These are phyloP conservation scores for Cutaneotrichosporon mucoides DNA, from an alignment of 1,284 basidiomycete species.

Conservation along the genomic window DNA sequence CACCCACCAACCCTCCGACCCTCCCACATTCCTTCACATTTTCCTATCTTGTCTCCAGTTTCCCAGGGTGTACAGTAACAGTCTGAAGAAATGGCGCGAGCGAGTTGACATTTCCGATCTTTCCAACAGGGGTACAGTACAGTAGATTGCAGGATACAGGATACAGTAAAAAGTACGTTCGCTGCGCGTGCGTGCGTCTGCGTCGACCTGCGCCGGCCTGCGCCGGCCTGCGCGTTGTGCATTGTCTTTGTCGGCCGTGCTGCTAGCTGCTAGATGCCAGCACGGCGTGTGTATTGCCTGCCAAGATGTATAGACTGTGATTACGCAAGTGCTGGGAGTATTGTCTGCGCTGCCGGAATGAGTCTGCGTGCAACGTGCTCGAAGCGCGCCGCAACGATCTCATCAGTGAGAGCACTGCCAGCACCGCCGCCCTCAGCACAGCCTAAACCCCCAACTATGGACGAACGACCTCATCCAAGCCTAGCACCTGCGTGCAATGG, in stretches of 20 bases:
- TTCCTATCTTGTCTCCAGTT: not conserved
- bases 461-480: too few species aligned
- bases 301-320: not conserved
- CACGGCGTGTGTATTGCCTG: conserved; percentile 1
- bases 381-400: too few species aligned
- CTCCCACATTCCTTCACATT: too few species aligned
- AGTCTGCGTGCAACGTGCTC: too few species aligned
- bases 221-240: not conserved
- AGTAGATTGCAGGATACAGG: too few species aligned
- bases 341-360: too few species aligned
- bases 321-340: too few species aligned
- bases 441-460: too few species aligned
- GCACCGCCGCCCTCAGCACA: too few species aligned
- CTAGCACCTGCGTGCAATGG: too few species aligned
- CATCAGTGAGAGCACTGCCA: too few species aligned
- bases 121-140: not conserved
- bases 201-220: not conserved
- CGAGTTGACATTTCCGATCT: not conserved
- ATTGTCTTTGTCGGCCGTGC: not conserved
- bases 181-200: too few species aligned
- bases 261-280: not conserved
- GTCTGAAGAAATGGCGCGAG: not conserved
- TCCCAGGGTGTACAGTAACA: not conserved
- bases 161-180: not conserved
- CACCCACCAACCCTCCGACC: not conserved